These are phyloP conservation scores for Microsporum audouinii DNA, from an alignment of 2,329 filamentous ascomycete species.

Conservation along the genomic window DNA sequence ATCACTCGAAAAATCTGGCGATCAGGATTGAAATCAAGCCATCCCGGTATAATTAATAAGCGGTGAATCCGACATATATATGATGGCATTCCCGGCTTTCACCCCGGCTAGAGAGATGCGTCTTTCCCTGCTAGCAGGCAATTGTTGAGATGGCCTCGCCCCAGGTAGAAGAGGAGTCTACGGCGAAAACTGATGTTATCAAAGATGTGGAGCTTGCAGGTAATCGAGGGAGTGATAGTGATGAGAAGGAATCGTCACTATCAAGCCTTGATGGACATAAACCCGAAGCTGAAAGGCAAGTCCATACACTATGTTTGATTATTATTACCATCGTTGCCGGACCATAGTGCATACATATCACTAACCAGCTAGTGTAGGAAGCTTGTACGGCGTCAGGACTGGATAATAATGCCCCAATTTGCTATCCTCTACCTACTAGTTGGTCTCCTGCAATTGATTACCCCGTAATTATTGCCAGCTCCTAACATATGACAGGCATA, in stretches of 20 bases:
- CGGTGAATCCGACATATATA: background rate
- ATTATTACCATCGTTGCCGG: background rate
- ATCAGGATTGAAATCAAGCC: background rate
- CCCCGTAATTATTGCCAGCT: background rate
- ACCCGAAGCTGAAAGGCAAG: constrained; percentile 10
- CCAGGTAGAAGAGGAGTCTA: background rate
- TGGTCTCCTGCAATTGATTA: background rate
- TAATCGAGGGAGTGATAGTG: background rate
- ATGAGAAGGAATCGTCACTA: background rate
- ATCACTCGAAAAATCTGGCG: background rate
- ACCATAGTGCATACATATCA: background rate
- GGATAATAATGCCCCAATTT: constrained; percentile 14
- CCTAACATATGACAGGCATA: constrained; percentile 9
- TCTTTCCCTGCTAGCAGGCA: background rate
- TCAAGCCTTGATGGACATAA: background rate
- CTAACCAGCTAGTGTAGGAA: constrained; percentile 5
- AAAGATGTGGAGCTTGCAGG: background rate
- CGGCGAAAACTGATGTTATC: background rate
- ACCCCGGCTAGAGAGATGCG: background rate
- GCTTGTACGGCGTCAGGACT: constrained; percentile 13
- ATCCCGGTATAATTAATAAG: background rate
- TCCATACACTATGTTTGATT: background rate
- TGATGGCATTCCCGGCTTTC: background rate
- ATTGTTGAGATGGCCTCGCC: background rate
- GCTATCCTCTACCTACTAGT: constrained; percentile 11